Percentiles rank a stretch among this genome's conserved stretches.
Evolutionary conservation across 768 basidiomycete species (phyloP).

Genomic region (Mycena maculata): DNA sequence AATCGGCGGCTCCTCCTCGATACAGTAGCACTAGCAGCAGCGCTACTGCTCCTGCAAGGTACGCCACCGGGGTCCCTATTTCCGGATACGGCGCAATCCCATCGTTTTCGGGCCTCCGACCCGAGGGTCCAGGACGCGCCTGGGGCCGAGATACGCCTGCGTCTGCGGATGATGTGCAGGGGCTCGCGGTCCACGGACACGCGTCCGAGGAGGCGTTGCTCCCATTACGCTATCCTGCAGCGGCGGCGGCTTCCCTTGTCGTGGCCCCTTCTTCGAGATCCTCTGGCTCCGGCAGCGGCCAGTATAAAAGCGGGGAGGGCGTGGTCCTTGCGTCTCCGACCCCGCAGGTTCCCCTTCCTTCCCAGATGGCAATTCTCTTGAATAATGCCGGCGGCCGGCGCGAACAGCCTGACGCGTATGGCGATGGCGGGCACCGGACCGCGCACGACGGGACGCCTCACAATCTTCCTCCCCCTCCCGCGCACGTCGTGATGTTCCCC

Average conservation of each 20-base stretch:
- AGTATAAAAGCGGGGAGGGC: conserved; percentile 25
- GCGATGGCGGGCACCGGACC: conserved; percentile 13
- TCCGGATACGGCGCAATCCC: conserved; percentile 26
- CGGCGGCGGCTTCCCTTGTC: conserved; percentile 28
- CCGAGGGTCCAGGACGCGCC: conserved; percentile 24
- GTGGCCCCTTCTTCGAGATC: conserved; percentile 22
- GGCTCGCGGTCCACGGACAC: conserved; percentile 31
- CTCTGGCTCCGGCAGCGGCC: conserved; percentile 22
- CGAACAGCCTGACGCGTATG: conserved; percentile 8
- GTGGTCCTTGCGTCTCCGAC: conserved; percentile 24
- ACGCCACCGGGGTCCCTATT: conserved; percentile 31
- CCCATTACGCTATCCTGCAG: conserved; percentile 31
- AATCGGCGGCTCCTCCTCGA: conserved; percentile 20
- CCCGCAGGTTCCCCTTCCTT: conserved; percentile 22
- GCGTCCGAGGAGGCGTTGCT: conserved; percentile 25
- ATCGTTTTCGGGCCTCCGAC: conserved; percentile 8
- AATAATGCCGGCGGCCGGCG: conserved; percentile 11
- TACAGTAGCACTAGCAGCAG: conserved; percentile 21
- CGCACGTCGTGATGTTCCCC: conserved; percentile 21
- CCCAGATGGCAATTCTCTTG: conserved; percentile 37
- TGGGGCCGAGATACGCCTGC: conserved; percentile 23
- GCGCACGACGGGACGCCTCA: conserved; percentile 2
- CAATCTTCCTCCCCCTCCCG: conserved; percentile 8
- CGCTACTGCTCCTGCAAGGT: conserved; percentile 16
- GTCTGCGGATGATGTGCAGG: conserved; percentile 26